Evolutionary conservation across 768 basidiomycete genomes (phyloP), one percentile per base, ranked within the genome.

Genomic region (Mycena crocata): DNA sequence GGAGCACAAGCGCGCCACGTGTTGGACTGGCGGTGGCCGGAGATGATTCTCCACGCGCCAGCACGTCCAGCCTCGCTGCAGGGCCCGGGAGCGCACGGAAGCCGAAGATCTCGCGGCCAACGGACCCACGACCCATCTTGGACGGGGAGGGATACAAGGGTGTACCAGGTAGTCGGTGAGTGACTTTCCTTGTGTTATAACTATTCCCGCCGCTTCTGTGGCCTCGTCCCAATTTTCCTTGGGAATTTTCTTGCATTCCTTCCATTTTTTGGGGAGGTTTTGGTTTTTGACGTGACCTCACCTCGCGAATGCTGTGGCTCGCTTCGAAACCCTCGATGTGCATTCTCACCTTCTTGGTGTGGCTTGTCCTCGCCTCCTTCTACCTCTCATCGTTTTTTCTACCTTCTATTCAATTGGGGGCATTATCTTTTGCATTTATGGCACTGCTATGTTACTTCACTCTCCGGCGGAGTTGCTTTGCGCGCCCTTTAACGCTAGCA

Each of bases 71-170:
- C 23, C 19, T 58, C 23, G 34, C 60, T 9, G 79, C 23, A 9
- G 64, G 46, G n/a, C 7, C 57, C 2, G 79, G 14, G 13, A 35
- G 31, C 55, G 57, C 55, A 48, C 57, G 91, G 66, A 93, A 91
- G 67, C 91, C 88, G 57, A 94, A 93, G 83, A 95, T 94, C 39
- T 94, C 93, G 34, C 89, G 90, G 49, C 93, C 93, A 1, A 93
- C 92, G 6, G 93, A 94, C 72, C 93, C 92, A 12, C 81, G 93
- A 24, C 93, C 92, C 3, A 90, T 94, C 58, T 77, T 91, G 68
- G 88, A 91, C 69, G 80, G 79, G 2, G 87, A 87, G 70, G 79
- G 80, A 1, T 69, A 69, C 31, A 65, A 31, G 82, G 76, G 40
- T 75, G 80, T 57, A 81, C 83, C 63, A 84, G 85, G 69, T 84